Percentiles rank a stretch among this genome's conserved stretches.
These are phyloP conservation scores for Colletotrichum lentis DNA, from an alignment of 2,329 filamentous ascomycete species.

Conservation along the genomic window DNA sequence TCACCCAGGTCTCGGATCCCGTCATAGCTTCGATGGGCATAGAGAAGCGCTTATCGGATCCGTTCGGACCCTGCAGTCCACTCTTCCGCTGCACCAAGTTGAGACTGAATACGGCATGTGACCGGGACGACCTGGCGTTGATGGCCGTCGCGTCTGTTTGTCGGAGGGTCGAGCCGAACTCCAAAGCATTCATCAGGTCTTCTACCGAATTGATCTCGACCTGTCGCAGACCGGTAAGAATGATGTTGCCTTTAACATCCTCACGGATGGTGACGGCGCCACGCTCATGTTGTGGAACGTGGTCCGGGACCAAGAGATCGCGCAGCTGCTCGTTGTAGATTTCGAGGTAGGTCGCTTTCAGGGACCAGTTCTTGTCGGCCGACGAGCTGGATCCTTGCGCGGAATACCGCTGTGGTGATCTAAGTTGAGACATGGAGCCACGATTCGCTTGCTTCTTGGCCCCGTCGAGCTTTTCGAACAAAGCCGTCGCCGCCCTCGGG, in stretches of 20 bases:
- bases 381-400: slow-evolving; percentile 55
- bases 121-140: slow-evolving; percentile 96
- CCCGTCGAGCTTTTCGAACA: slow-evolving; percentile 87
- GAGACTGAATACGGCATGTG: slow-evolving; percentile 95
- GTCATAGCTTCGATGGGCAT: slow-evolving; percentile 84
- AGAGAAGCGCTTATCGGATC: slow-evolving; percentile 83
- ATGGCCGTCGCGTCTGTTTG: slow-evolving; percentile 97
- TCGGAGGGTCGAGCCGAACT: slow-evolving; percentile 91
- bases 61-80: slow-evolving; percentile 60
- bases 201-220: slow-evolving; percentile 90
- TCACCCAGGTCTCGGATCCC: slow-evolving; percentile 74
- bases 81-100: slow-evolving; percentile 88
- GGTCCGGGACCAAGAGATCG: slow-evolving; percentile 84
- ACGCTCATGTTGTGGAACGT: slow-evolving; percentile 74
- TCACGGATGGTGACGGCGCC: slow-evolving; percentile 88
- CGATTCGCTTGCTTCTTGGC: slow-evolving; percentile 61
- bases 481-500: slow-evolving; percentile 82
- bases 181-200: slow-evolving; percentile 86
- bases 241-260: slow-evolving; percentile 91
- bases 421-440: slow-evolving; percentile 77
- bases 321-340: slow-evolving; percentile 98
- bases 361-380: slow-evolving; percentile 81
- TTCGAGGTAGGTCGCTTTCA: slow-evolving; percentile 94
- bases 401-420: slow-evolving; percentile 81
- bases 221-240: slow-evolving; percentile 88